A percentile compares a stretch with the other conserved stretches of the same genome.
These are phyloP conservation scores for Nematocida sp. DNA, from an alignment of 371 early-diverging fungal genomes.

Conservation along the genomic window DNA sequence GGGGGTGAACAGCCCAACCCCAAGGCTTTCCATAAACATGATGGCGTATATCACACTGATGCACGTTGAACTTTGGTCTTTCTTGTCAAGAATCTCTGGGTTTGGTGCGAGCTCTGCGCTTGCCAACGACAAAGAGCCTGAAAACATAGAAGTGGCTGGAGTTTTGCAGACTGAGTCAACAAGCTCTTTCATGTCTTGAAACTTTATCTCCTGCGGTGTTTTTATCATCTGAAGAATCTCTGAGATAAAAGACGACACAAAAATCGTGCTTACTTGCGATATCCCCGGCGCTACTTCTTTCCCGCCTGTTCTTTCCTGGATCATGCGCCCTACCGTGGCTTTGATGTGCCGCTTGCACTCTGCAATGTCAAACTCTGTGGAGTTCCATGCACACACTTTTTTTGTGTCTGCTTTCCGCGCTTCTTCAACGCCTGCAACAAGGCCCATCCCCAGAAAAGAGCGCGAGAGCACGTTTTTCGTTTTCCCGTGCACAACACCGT, in stretches of 20 bases:
- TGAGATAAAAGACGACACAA: constrained; percentile 44
- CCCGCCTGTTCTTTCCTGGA: constrained; percentile 3
- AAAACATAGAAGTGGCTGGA: not conserved
- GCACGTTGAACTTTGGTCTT: not conserved
- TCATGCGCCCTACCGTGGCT: constrained; percentile 2
- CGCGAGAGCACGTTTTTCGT: constrained; percentile 24
- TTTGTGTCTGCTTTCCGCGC: constrained; percentile 5
- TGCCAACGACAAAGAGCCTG: not conserved
- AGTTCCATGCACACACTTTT: constrained; percentile 15
- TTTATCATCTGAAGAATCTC: constrained; percentile 28
- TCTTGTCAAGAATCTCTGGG: not conserved
- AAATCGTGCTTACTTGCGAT: constrained; percentile 31
- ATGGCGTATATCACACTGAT: constrained; percentile 24
- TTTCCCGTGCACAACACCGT: constrained; percentile 38
- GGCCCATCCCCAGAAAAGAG: constrained; percentile 36
- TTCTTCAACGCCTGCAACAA: not conserved
- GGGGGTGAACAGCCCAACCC: constrained; percentile 38
- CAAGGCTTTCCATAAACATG: constrained; percentile 41
- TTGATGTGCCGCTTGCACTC: constrained; percentile 28
- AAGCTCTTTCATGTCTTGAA: constrained; percentile 29
- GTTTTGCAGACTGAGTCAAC: constrained; percentile 2
- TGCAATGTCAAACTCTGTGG: not conserved
- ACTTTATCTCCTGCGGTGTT: not conserved
- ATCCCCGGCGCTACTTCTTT: constrained; percentile 36
- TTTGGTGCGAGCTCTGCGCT: not conserved